phyloP scores from a whole-genome alignment of 2,329 filamentous ascomycete species.

The Monilinia fructigena region DNA sequence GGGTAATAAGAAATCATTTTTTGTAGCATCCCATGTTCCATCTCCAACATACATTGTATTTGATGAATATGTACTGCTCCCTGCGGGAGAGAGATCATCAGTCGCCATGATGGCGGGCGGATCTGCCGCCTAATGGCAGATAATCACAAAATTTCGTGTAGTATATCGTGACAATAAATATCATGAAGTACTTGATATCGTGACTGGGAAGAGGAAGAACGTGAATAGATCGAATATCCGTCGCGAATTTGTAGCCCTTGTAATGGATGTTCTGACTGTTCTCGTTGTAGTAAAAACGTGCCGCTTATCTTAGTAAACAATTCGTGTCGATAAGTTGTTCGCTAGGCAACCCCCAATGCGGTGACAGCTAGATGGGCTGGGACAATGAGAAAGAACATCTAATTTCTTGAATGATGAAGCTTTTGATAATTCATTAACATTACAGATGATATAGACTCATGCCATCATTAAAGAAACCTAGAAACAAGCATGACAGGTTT shows the following conservation, averaged over 20 bases:
- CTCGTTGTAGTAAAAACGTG: slow-evolving; percentile 15
- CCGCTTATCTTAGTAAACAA: slow-evolving; percentile 22
- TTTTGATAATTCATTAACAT: slow-evolving; percentile 16
- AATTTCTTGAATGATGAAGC: slow-evolving; percentile 15
- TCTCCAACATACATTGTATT: slow-evolving; percentile 76
- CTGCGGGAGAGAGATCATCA: slow-evolving; percentile 51
- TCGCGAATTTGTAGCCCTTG: no score
- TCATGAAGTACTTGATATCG: not conserved
- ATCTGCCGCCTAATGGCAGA: slow-evolving; percentile 27
- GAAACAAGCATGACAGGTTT: slow-evolving; percentile 14
- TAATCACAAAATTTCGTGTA: not conserved
- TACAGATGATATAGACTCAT: not conserved
- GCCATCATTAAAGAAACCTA: slow-evolving; percentile 1
- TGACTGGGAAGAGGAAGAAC: not conserved
- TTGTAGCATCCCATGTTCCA: slow-evolving; percentile 77
- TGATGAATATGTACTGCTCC: slow-evolving; percentile 70
- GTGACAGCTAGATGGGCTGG: not conserved
- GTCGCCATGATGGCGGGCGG: slow-evolving; percentile 38
- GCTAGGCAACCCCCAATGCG: slow-evolving; percentile 18
- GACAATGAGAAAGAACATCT: not conserved
- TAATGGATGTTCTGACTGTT: not conserved
- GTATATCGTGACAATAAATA: not conserved
- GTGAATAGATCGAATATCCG: not conserved
- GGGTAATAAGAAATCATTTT: slow-evolving; percentile 75
- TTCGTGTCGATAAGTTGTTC: slow-evolving; percentile 8